Evolutionary conservation across 768 basidiomycete species (phyloP).

Genomic region (Termitomyces sp.): DNA sequence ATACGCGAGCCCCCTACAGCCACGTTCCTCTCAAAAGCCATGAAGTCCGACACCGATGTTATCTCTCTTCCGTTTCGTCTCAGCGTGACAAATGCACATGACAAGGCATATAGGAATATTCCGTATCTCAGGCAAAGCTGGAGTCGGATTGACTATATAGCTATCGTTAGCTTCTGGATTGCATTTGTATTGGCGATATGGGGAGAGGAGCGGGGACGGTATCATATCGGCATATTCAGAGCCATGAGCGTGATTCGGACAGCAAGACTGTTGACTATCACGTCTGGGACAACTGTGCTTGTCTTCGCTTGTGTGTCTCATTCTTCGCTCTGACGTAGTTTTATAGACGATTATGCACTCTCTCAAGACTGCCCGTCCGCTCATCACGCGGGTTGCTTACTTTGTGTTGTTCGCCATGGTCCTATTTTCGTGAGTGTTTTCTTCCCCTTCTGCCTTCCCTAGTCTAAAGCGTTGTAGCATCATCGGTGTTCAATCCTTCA

Average conservation of each 20-base stretch:
- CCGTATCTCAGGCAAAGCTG: constrained; percentile 92
- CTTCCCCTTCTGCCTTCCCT: background rate
- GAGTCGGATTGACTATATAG: constrained; percentile 85
- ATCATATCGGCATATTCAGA: constrained; percentile 84
- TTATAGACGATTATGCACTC: constrained; percentile 79
- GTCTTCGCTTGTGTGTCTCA: background rate
- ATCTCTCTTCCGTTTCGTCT: constrained; percentile 60
- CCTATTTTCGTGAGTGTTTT: constrained; percentile 68
- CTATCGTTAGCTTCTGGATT: constrained; percentile 85
- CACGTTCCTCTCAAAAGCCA: constrained; percentile 43
- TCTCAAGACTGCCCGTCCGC: constrained; percentile 81
- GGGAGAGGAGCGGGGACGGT: constrained; percentile 57
- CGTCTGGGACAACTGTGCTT: constrained; percentile 82
- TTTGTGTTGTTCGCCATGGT: constrained; percentile 89
- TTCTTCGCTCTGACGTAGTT: background rate
- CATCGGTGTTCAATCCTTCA: constrained; percentile 92
- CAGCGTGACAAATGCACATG: constrained; percentile 47
- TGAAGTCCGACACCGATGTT: constrained; percentile 40
- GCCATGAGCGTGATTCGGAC: constrained; percentile 84
- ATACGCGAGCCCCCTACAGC: constrained; percentile 40
- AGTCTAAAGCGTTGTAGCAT: constrained; percentile 41
- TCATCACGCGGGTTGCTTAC: constrained; percentile 86
- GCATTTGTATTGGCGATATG: constrained; percentile 64
- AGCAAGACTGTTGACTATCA: constrained; percentile 78
- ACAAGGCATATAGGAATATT: constrained; percentile 59